Percentiles rank a stretch among this genome's conserved stretches.
phyloP scores from a whole-genome alignment of 305 asterid genomes.

The Fraxinus angustifolia region DNA sequence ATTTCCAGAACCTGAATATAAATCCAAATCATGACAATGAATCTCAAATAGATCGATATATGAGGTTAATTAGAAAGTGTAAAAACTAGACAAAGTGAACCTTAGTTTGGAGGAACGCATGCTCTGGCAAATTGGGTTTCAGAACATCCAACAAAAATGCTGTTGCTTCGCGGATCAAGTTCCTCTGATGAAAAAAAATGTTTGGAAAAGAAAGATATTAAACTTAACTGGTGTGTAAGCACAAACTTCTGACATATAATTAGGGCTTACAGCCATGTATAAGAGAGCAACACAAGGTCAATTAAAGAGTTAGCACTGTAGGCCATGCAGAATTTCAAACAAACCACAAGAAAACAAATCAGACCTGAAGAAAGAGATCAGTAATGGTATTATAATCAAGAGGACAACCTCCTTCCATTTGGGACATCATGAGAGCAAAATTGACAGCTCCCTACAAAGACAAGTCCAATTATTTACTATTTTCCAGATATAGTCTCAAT shows the following conservation, averaged over 20 bases:
- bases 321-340: not conserved
- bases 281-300: not conserved
- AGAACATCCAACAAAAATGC: constrained; percentile 96
- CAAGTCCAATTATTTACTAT: constrained; percentile 15
- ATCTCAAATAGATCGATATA: not conserved
- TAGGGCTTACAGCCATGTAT: constrained; percentile 8
- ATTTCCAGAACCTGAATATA: constrained; percentile 80
- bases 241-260: not conserved
- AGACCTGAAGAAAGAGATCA: constrained; percentile 97
- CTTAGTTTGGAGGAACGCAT: constrained; percentile 92
- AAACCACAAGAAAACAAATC: constrained; percentile 13
- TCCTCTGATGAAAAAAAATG: constrained; percentile 55
- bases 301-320: not conserved
- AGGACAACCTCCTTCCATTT: constrained; percentile 99
- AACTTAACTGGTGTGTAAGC: not conserved
- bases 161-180: constrained; percentile 99
- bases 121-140: constrained; percentile 96
- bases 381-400: constrained; percentile 97
- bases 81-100: constrained; percentile 35
- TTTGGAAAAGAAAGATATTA: constrained; percentile 11
- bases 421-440: constrained; percentile 99
- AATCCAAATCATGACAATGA: constrained; percentile 22
- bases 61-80: not conserved
- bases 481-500: constrained; percentile 7
- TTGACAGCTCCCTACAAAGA: constrained; percentile 94